Base-by-base conservation (phyloP, 1,284 basidiomycete species). In the Microbotryum saponariae region DNA sequence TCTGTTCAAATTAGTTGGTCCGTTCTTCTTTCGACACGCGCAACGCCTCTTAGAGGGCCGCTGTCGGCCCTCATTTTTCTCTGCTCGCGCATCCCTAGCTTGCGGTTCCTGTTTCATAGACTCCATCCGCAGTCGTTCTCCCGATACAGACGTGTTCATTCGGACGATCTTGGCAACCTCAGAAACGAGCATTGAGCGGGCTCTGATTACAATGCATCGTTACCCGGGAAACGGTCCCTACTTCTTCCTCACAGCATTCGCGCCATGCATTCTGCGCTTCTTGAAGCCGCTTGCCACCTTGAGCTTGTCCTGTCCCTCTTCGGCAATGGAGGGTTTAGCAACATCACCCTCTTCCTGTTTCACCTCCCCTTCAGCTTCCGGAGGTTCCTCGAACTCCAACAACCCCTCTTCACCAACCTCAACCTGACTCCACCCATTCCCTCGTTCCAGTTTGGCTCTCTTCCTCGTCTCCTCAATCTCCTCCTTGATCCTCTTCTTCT, bases 221-320 rank as follows among this genome's bases (percentile, higher is more conserved):
- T 18, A 18, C 37, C 12, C 37, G 37, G 14, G 37, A 42, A 9
- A 18, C 31, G 16, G 37, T 16, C 14, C 37, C 37, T 42, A 56
- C 56, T 58, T 63, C 46, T 54, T 59, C 21, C 61, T 25, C 16
- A 45, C 51, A 1, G 50, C 42, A 9, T 50, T 54, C 16, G 58
- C 53, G 16, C 64, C 65, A 16, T 54, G 59, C 59, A 66, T 63
- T 54, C 68, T 70, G 18, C 69, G 59, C 63, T 70, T 70, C 60
- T 70, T 70, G 67, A 70, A 70, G 21, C 65, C 59, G n/a, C 51
- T 31, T 12, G 52, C 51, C 37, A 46, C 52, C 25, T 25, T 54
- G 6, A 60, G 52, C 45, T 58, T 48, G 33, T 51, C 56, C 21
- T 54, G 48, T 9, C 21, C 27, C 23, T n/a, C 29, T 47, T 46